Evolutionary conservation across 1,284 basidiomycete genomes (phyloP), one percentile per base, ranked within the genome.

Genomic region (Anthracocystis panici-leucophaei): DNA sequence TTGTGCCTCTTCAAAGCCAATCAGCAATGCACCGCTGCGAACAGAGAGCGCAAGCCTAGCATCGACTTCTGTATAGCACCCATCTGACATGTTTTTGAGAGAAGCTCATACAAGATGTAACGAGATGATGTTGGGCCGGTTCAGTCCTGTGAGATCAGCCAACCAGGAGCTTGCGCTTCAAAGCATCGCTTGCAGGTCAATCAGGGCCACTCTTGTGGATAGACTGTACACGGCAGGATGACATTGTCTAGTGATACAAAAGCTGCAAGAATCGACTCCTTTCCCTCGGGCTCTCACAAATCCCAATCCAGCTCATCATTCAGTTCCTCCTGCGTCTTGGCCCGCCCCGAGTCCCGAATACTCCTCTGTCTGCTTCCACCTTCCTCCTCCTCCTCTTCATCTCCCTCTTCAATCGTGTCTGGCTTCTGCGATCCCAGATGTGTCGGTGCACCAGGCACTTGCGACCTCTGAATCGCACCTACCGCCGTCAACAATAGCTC

Each of bases 301-400:
- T 84, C 83, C 83, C 83, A 84, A 54, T 84, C 83, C 8, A 84
- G 63, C 41, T 84, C 83, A 21, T 73, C 82, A 46, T 84, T 82
- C 51, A 79, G 64, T 20, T 84, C 81, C 45, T 81, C 75, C 57
- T 83, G 81, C 20, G 68, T 83, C 62, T 73, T 79, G 11, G 59
- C 54, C 8, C 65, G 54, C 18, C 55, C 56, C 27, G 63, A 66
- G 25, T 56, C 57, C 23, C 62, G 49, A 42, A 64, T 81, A 40
- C 57, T 45, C 27, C 51, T 63, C 33, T 68, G 51, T 29, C 66
- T 59, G 20, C 33, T 18, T 38, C 27, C 55, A 5, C 41, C 54
- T n/a, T 48, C 72, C n/a, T 74, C 64, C 9, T 72, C 57, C 16
- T 76, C 53, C 21, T 60, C 64, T 16, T 73, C 49, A 11, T 79